These are phyloP conservation scores for Plasmopara viticola DNA, from an alignment of 352 stramenopile genomes.

Conservation along the genomic window DNA sequence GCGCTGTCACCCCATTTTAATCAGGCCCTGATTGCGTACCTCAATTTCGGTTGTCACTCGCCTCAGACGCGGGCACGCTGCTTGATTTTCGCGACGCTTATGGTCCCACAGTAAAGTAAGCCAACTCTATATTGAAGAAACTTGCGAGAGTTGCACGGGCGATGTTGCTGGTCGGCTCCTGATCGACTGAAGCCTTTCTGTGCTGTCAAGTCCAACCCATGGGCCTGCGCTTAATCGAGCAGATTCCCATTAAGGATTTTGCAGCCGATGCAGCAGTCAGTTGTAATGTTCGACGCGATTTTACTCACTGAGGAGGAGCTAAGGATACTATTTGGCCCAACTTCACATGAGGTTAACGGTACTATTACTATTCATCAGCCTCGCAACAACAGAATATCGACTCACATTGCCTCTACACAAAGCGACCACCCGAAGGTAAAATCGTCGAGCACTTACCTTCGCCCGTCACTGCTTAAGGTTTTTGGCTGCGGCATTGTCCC, in stretches of 20 bases:
- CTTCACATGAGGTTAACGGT: conserved; percentile 12
- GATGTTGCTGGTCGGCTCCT: conserved; percentile 19
- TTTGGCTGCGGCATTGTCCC: conserved; percentile 6
- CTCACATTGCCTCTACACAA: conserved; percentile 7
- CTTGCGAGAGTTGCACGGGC: conserved; percentile 1
- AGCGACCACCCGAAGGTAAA: conserved; percentile 9
- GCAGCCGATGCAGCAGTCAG: conserved; percentile 11
- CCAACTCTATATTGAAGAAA: background rate
- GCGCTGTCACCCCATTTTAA: background rate
- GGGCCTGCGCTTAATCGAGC: conserved; percentile 26
- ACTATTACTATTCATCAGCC: background rate
- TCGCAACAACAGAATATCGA: conserved; percentile 9
- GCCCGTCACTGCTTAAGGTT: conserved; percentile 4
- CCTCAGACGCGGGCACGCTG: conserved; percentile 10
- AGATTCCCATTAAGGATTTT: conserved; percentile 24
- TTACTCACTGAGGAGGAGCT: conserved; percentile 30
- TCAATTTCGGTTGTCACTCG: conserved; percentile 18
- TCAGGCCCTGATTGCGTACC: background rate
- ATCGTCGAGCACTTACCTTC: conserved; percentile 6
- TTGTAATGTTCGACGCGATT: conserved; percentile 19
- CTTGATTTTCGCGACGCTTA: conserved; percentile 17
- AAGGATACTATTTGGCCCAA: conserved; percentile 21
- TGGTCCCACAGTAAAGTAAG: conserved; percentile 22
- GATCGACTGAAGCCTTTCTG: conserved; percentile 17
- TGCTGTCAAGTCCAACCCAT: conserved; percentile 20